These are phyloP conservation scores for Rhizopus microsporus DNA, from an alignment of 371 early-diverging fungal genomes.

Conservation along the genomic window DNA sequence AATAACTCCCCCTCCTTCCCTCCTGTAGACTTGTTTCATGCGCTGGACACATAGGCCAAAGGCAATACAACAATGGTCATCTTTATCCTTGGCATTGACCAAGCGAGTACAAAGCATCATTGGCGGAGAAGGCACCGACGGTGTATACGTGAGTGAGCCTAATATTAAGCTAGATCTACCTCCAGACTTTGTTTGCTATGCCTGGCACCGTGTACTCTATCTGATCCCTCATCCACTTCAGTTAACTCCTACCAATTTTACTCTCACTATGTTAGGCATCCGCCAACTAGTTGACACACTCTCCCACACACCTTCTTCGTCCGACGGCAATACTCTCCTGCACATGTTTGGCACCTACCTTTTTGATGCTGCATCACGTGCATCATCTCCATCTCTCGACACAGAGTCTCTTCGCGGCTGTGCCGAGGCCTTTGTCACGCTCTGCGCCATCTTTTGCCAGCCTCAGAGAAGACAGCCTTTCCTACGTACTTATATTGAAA, in stretches of 20 bases:
- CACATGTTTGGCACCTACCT: slow-evolving; percentile 80
- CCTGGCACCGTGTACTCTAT: slow-evolving; percentile 75
- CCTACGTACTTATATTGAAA: slow-evolving; percentile 64
- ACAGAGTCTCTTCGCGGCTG: slow-evolving; percentile 57
- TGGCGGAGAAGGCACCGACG: slow-evolving; percentile 60
- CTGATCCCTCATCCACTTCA: slow-evolving; percentile 65
- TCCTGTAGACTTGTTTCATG: slow-evolving; percentile 48
- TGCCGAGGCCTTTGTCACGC: slow-evolving; percentile 68
- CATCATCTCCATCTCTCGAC: slow-evolving; percentile 11
- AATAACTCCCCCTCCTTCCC: background rate
- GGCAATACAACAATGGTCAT: slow-evolving; percentile 73
- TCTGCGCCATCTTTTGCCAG: slow-evolving; percentile 73
- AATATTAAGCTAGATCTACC: slow-evolving; percentile 68
- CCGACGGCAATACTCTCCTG: slow-evolving; percentile 77
- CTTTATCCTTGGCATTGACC: slow-evolving; percentile 59
- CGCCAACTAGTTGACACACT: slow-evolving; percentile 64
- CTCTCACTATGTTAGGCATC: slow-evolving; percentile 67
- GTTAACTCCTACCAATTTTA: slow-evolving; percentile 65
- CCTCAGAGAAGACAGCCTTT: slow-evolving; percentile 63
- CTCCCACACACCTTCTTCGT: background rate
- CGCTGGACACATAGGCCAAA: slow-evolving; percentile 76
- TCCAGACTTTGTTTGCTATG: slow-evolving; percentile 64
- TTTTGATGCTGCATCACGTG: slow-evolving; percentile 62
- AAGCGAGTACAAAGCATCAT: slow-evolving; percentile 62
- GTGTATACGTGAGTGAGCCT: slow-evolving; percentile 57